Base-by-base conservation (phyloP, 495 filamentous ascomycete species). In the Xylaria cubensis region DNA sequence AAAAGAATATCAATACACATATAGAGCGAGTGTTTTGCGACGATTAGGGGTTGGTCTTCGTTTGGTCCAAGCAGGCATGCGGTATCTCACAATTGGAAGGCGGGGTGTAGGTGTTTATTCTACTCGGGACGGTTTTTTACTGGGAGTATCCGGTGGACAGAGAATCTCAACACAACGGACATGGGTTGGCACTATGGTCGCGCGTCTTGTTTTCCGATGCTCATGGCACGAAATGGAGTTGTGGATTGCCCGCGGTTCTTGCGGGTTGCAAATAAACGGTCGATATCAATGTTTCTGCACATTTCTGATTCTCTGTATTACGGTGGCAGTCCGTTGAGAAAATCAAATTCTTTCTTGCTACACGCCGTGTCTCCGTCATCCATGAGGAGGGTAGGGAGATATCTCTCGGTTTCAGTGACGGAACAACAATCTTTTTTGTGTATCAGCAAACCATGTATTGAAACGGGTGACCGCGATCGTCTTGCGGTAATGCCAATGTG, bases 1-100 rank as follows among this genome's bases (percentile, higher is more conserved):
- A 78, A 79, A 79, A 79, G 74, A 76, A 76, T 78, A 78, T 73
- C 73, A 79, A 63, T 73, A 77, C 70, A 79, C 73, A 75, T 76
- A 79, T 79, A 79, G 77, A 79, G 70, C 76, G 74, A 79, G 74
- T 79, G 74, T 79, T 78, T 78, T 72, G 77, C 77, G 74, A 79
- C 76, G 76, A 77, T 73, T 53, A 73, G 64, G 71, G 72, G 69
- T 76, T 29, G 73, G 77, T 76, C 62, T 76, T 74, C 70, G 69
- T 79, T 76, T 72, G 74, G 69, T 75, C 70, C 73, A 61, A 76
- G 75, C 77, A 77, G 73, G 74, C 74, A 75, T 74, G 73, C 74
- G 74, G 73, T 79, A 71, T 71, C 69, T 71, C 72, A 74, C 74
- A 73, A 74, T 72, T 73, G 76, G 77, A 59, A 64, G 56, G 74